These are phyloP conservation scores for Truncatella angustata DNA, from an alignment of 2,329 filamentous ascomycete species.

Conservation along the genomic window DNA sequence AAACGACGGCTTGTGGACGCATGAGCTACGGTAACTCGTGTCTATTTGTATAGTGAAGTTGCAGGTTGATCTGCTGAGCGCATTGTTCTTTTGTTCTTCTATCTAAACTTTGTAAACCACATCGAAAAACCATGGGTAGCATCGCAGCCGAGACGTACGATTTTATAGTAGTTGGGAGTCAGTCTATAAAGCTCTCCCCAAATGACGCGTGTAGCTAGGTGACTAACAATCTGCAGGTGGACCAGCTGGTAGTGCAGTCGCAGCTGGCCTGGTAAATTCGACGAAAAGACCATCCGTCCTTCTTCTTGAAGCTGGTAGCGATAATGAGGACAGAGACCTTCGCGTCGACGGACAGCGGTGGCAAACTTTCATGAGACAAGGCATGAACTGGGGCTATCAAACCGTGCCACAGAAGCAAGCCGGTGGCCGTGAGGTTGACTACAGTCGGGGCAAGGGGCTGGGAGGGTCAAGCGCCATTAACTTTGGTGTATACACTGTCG, in stretches of 20 bases:
- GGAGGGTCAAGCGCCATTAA: slow-evolving; percentile 54
- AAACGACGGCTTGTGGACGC: too few relatives aligned
- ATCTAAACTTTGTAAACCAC: too few relatives aligned
- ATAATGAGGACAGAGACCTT: slow-evolving; percentile 43
- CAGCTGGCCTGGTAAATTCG: slow-evolving; percentile 48
- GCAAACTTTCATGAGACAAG: slow-evolving; percentile 43
- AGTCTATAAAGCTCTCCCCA: slow-evolving; percentile 10
- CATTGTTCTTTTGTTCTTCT: too few relatives aligned
- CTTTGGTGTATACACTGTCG: slow-evolving; percentile 52
- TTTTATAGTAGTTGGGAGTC: slow-evolving; percentile 34
- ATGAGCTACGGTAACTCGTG: too few relatives aligned
- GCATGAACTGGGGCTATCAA: slow-evolving; percentile 53
- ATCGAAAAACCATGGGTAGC: background rate
- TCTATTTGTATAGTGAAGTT: too few relatives aligned
- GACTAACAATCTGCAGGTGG: slow-evolving; percentile 40
- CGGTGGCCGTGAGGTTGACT: slow-evolving; percentile 42
- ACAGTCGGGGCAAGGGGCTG: slow-evolving; percentile 48
- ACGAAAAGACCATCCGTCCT: slow-evolving; percentile 50
- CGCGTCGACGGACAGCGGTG: slow-evolving; percentile 56
- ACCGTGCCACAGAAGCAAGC: slow-evolving; percentile 44
- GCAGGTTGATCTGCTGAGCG: too few relatives aligned
- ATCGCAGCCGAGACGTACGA: slow-evolving; percentile 26
- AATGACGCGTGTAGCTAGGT: background rate
- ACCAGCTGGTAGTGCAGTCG: slow-evolving; percentile 58
- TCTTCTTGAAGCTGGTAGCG: slow-evolving; percentile 58